A percentile compares a stretch with the other conserved stretches of the same genome.
phyloP scores from a whole-genome alignment of 1,284 basidiomycete genomes.

The Trametes polyzona region DNA sequence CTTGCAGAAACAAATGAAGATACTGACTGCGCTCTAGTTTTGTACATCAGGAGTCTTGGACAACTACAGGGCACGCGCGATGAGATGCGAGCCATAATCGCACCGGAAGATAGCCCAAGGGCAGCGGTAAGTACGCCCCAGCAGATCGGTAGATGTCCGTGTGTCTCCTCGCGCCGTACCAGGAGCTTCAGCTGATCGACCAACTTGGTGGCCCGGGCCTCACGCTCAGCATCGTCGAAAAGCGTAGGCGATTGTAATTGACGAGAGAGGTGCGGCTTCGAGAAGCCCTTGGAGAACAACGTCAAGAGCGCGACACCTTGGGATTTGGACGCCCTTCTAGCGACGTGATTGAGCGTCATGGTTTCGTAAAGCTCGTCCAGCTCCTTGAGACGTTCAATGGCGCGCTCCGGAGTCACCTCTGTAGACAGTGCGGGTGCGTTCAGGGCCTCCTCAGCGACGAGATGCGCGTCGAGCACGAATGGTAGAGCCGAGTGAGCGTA shows the following conservation, averaged over 20 bases:
- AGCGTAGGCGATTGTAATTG: constrained; percentile 21
- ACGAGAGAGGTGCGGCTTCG: constrained; percentile 44
- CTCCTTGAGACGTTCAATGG: constrained; percentile 48
- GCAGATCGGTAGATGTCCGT: constrained; percentile 88
- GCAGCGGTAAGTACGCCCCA: constrained; percentile 87
- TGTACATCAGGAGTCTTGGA: background rate
- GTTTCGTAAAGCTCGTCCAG: constrained; percentile 84
- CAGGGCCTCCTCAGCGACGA: constrained; percentile 34
- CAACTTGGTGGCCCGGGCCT: constrained; percentile 41
- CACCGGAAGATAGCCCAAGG: constrained; percentile 76
- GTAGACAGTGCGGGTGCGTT: background rate
- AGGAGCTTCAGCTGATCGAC: constrained; percentile 70
- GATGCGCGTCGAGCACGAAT: constrained; percentile 77
- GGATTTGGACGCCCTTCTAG: constrained; percentile 84
- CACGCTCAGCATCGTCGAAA: constrained; percentile 19
- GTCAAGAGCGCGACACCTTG: constrained; percentile 95
- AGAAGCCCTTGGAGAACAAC: constrained; percentile 84
- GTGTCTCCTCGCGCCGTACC: constrained; percentile 65
- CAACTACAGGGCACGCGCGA: constrained; percentile 3
- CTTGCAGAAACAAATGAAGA: constrained; percentile 93
- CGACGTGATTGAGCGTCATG: constrained; percentile 89
- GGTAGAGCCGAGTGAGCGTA: constrained; percentile 79
- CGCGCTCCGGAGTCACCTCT: constrained; percentile 7
- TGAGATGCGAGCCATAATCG: constrained; percentile 25
- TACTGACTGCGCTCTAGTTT: constrained; percentile 71